Evolutionary conservation across 192 early-diverging fungal species (phyloP).

Genomic region (Glomus cerebriforme): DNA sequence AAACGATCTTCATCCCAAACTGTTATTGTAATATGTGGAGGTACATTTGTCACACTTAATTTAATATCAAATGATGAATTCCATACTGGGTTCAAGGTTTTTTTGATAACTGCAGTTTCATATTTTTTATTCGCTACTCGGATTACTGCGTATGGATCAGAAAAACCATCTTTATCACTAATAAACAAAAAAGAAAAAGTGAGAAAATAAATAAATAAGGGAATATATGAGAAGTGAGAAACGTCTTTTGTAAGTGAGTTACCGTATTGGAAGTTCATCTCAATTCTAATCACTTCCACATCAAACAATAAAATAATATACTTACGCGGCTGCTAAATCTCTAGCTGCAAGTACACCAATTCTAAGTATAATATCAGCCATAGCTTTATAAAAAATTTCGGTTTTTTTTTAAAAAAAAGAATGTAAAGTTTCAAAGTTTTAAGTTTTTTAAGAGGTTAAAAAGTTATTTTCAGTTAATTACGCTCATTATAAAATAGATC

Average conservation of each 20-base stretch:
- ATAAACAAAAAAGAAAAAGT: neutral
- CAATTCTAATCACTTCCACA: no score
- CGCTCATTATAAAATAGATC: no score
- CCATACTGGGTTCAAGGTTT: conserved; percentile 73
- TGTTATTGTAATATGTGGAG: conserved; percentile 47
- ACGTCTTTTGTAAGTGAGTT: no score
- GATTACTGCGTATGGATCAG: conserved; percentile 50
- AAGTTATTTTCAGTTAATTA: no score
- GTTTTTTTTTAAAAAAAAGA: neutral
- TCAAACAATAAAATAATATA: neutral
- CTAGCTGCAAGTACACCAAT: conserved; percentile 30
- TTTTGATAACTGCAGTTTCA: conserved; percentile 59
- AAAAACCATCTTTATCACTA: conserved; percentile 40
- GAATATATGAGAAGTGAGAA: neutral
- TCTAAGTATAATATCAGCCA: conserved; percentile 1
- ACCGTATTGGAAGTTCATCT: neutral
- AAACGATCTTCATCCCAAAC: conserved; percentile 75
- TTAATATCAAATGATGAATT: conserved; percentile 59
- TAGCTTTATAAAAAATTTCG: neutral
- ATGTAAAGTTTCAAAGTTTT: neutral
- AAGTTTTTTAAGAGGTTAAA: no score
- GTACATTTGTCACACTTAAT: conserved; percentile 41
- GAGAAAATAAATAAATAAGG: neutral
- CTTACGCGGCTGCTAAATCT: conserved; percentile 32
- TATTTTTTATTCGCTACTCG: conserved; percentile 61